Evolutionary conservation across 192 early-diverging fungal species (phyloP).

Genomic region (Coemansia sp.): DNA sequence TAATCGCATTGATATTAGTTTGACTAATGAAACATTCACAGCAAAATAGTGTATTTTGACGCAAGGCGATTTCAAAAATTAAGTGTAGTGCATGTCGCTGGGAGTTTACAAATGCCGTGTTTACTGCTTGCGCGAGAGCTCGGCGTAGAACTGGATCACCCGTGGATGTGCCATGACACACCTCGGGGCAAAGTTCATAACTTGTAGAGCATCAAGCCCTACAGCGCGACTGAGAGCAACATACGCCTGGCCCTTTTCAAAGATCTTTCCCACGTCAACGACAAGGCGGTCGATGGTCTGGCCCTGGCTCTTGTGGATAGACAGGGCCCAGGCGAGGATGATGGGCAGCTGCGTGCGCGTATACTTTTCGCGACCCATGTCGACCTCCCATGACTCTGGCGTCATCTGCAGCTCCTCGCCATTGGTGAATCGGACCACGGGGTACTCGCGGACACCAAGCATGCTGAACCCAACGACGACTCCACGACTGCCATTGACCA

Average conservation of each 20-base stretch:
- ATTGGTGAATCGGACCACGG: constrained; percentile 49
- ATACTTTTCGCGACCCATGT: constrained; percentile 47
- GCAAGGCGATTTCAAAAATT: too few species aligned
- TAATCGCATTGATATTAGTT: too few species aligned
- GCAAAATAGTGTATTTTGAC: too few species aligned
- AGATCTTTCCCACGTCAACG: constrained; percentile 75
- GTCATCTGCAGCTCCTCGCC: constrained; percentile 57
- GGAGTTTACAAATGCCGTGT: background rate
- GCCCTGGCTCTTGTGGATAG: constrained; percentile 89
- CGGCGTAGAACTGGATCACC: constrained; percentile 69
- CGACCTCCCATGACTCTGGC: constrained; percentile 60
- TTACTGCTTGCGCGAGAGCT: constrained; percentile 37
- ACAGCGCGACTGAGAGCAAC: constrained; percentile 84
- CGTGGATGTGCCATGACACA: constrained; percentile 76
- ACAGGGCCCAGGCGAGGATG: constrained; percentile 84
- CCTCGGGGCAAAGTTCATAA: constrained; percentile 64
- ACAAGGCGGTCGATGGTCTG: constrained; percentile 78
- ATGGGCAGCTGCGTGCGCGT: constrained; percentile 67
- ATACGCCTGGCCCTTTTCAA: constrained; percentile 88
- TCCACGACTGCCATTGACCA: constrained; percentile 87
- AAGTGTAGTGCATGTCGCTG: too few species aligned
- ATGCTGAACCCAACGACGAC: constrained; percentile 52
- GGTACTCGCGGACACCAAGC: constrained; percentile 42
- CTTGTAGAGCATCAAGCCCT: constrained; percentile 69
- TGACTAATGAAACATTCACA: too few species aligned